Evolutionary conservation across 2,329 filamentous ascomycete species (phyloP), one percentile per base, ranked within the genome.

Genomic region (Colletotrichum sp.): DNA sequence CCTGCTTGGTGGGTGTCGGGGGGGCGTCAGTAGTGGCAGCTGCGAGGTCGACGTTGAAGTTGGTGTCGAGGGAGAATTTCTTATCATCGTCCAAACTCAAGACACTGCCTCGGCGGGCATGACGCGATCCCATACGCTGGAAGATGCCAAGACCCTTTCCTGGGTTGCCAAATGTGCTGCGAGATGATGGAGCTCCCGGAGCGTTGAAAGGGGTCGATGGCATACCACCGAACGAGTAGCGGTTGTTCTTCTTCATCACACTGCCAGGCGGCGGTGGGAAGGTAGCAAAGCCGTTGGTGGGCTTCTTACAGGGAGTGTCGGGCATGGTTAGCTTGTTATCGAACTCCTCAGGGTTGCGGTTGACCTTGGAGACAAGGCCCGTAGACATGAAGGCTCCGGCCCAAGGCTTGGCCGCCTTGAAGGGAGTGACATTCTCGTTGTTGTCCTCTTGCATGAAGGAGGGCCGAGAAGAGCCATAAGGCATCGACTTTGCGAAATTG

Each of bases 251-350:
- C 83, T 93, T 93, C 69, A 93, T 87, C 11, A 87, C 87, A 77
- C 89, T 92, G 66, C 91, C 91, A 15, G 87, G 86, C 1, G 86
- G 86, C 2, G 88, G 89, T 1, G 92, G 91, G 83, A 90, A 90
- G 66, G 93, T 91, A 78, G 93, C 88, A 84, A 96, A 91, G 71
- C 93, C 85, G 77, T 91, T 92, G 6, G 89, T 87, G 67, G 93
- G 92, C 81, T 97, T 95, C 86, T 98, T 99, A 84, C 97, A 98
- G 2, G 97, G 97, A 2, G 97, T 99, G 81, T 98, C 97, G 1
- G 97, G 96, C 88, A 98, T 96, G 34, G 90, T 89, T 79, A 90
- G 86, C 80, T 93, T 92, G 83, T 88, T 85, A 84, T 80, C 86
- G 84, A 76, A 79, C 82, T 87, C 90, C 77, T 98, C 95, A 1